Conservation (phyloP, 1,139 yeast species). For the Blastobotrys ciferrii region DNA sequence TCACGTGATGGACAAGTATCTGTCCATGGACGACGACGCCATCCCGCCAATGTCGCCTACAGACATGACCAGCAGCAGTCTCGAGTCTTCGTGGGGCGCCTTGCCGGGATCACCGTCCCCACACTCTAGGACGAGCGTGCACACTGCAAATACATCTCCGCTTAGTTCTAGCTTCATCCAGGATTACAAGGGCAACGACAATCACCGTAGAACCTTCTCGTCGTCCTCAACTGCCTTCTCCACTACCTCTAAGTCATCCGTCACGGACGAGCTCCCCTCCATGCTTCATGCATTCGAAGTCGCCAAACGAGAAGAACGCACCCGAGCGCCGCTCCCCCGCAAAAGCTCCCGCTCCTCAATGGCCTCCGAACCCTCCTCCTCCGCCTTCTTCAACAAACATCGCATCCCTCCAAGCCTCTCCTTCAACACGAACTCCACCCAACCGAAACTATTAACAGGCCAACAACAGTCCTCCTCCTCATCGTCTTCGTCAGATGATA, state of each 20-base stretch:
- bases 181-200: slow-evolving; percentile 3
- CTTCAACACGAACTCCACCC: slow-evolving; percentile 2
- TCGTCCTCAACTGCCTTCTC: slow-evolving; percentile 7
- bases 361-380: background rate
- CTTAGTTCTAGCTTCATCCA: slow-evolving; percentile 10
- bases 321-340: slow-evolving; percentile 13
- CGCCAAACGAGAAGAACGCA: slow-evolving; percentile 18
- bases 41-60: background rate
- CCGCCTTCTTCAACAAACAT: background rate
- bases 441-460: background rate
- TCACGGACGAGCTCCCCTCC: slow-evolving; percentile 32
- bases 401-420: background rate
- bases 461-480: too few relatives aligned
- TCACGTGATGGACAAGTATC: background rate
- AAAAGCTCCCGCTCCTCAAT: slow-evolving; percentile 5
- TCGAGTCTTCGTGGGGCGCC: background rate
- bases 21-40: background rate
- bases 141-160: slow-evolving; percentile 8
- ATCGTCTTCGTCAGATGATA: slow-evolving; percentile 14
- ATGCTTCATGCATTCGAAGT: slow-evolving; percentile 32
- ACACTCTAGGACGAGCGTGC: background rate
- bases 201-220: slow-evolving; percentile 11
- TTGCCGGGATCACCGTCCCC: slow-evolving; percentile 2
- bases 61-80: slow-evolving; percentile 1
- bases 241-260: slow-evolving; percentile 20